Conservation (phyloP, 2,329 filamentous ascomycete genomes). For the Aspergillus sp. region DNA sequence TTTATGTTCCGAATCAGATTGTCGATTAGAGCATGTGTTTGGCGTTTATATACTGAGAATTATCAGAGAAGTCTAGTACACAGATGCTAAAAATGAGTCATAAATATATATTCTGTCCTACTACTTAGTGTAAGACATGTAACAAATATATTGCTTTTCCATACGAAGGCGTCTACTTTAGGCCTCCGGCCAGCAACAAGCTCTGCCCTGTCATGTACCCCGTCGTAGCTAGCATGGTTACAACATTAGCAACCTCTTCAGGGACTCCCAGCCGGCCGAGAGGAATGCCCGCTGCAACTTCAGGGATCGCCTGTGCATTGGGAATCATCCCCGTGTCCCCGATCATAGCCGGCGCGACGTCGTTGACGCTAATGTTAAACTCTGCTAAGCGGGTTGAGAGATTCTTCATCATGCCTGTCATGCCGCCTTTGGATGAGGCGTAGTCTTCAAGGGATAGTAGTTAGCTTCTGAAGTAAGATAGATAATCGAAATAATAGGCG, state of each 20-base stretch:
- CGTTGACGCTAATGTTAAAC: conserved; percentile 65
- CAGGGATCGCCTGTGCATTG: conserved; percentile 57
- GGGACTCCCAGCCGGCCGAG: conserved; percentile 59
- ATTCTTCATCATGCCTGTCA: conserved; percentile 67
- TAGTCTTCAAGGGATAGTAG: conserved; percentile 36
- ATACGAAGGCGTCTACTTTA: conserved; percentile 41
- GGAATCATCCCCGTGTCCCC: conserved; percentile 65
- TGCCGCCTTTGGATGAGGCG: conserved; percentile 61
- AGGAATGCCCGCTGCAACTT: conserved; percentile 61
- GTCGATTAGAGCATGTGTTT: not conserved
- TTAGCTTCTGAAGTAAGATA: not conserved
- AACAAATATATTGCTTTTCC: too few relatives aligned
- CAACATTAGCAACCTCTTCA: conserved; percentile 61
- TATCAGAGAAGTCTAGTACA: too few relatives aligned
- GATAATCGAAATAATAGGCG: not conserved
- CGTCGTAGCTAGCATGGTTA: conserved; percentile 61
- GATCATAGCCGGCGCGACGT: conserved; percentile 69
- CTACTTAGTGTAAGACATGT: too few relatives aligned
- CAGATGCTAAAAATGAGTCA: not conserved
- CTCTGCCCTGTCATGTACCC: conserved; percentile 62
- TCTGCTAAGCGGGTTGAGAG: conserved; percentile 59
- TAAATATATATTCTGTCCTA: not conserved
- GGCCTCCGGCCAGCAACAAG: conserved; percentile 53
- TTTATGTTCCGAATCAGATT: not conserved
- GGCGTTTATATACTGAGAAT: too few relatives aligned